phyloP scores from a whole-genome alignment of 23 red algal species.

The Rhodosorus marinus region DNA sequence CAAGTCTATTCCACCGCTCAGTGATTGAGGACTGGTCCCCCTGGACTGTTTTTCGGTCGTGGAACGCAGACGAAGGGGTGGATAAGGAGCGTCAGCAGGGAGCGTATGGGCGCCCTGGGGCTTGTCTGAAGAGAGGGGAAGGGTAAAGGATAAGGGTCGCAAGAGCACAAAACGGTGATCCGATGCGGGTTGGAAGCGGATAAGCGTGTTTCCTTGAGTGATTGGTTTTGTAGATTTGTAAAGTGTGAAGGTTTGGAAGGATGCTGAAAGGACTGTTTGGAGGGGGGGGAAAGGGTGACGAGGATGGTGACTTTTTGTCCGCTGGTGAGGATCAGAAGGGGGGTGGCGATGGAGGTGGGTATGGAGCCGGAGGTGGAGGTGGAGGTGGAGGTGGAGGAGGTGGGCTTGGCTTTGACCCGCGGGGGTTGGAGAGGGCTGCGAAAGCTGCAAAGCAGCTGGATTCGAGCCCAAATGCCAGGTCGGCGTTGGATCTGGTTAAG shows the following conservation, averaged over 20 bases:
- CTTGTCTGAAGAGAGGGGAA: no score
- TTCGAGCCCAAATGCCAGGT: slow-evolving; percentile 34
- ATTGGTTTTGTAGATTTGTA: background rate
- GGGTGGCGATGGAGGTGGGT: background rate
- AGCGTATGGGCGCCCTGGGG: no score
- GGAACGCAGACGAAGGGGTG: no score
- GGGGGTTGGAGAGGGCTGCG: slow-evolving; percentile 54
- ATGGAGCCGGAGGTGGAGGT: background rate
- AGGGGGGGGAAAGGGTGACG: background rate
- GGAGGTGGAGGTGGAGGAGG: background rate
- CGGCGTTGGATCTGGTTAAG: slow-evolving; percentile 27
- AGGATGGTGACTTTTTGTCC: background rate
- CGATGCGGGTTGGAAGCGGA: no score
- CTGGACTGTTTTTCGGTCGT: no score
- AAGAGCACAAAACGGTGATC: no score
- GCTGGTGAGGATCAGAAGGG: background rate
- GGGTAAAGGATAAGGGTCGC: no score
- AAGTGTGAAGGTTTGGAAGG: background rate
- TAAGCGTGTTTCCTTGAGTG: no score
- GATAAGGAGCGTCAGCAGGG: no score
- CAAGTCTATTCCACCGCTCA: no score
- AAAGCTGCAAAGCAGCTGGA: slow-evolving; percentile 55
- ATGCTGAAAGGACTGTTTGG: background rate
- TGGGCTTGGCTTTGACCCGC: slow-evolving; percentile 20
- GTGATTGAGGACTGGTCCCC: no score